These are phyloP conservation scores for Saccharomycopsis selenospora DNA, from an alignment of 805 yeast genomes.

Conservation along the genomic window DNA sequence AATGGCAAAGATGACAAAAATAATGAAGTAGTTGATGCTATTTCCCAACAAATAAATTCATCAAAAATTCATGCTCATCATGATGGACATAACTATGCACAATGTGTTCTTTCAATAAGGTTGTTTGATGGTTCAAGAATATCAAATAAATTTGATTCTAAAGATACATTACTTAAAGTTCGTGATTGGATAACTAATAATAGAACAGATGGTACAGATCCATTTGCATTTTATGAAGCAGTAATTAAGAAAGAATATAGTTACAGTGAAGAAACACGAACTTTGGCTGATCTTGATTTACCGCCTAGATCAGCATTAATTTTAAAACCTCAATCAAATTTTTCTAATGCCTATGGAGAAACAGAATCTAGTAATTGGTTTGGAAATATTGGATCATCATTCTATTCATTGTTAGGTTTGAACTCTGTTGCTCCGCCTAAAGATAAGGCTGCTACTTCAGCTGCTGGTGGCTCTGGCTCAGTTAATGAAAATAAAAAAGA, in stretches of 20 bases:
- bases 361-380: conserved; percentile 25
- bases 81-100: conserved; percentile 18
- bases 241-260: conserved; percentile 59
- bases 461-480: background rate
- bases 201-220: conserved; percentile 39
- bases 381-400: conserved; percentile 29
- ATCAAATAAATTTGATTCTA: conserved; percentile 41
- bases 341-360: conserved; percentile 27
- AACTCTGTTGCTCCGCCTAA: background rate
- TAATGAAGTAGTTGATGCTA: no score
- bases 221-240: conserved; percentile 41
- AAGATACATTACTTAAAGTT: conserved; percentile 46
- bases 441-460: no score
- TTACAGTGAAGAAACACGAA: conserved; percentile 50
- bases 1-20: background rate
- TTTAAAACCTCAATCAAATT: conserved; percentile 49
- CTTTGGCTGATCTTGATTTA: conserved; percentile 49
- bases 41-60: no score
- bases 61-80: no score
- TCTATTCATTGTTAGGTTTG: conserved; percentile 31
- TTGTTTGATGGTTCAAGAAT: conserved; percentile 60
- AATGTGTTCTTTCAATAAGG: conserved; percentile 47
- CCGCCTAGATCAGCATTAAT: conserved; percentile 70
- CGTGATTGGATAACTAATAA: conserved; percentile 52
- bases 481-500: background rate